Evolutionary conservation across 2,329 filamentous ascomycete species (phyloP), one percentile per base, ranked within the genome.

Genomic region (Xylaria arbuscula): DNA sequence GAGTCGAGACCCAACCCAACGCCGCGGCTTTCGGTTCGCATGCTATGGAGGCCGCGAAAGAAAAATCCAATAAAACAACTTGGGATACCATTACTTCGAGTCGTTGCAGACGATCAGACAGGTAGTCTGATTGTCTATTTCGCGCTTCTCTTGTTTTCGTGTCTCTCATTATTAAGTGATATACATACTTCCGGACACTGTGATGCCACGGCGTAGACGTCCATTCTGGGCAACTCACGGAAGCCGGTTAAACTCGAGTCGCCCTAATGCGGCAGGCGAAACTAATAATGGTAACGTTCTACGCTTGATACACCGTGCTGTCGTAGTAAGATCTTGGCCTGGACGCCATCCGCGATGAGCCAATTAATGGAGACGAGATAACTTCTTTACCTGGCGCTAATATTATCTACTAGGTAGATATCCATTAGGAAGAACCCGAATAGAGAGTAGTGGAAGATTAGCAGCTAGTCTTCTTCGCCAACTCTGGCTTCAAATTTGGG

Each of bases 211-310:
- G 22, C 32, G 13, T 57, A 40, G 47, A 8, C 19, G 19, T 19
- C 61, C 45, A 45, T 56, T 50, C 61, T 40, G 22, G 62, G 70
- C 70, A 72, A 71, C 73, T 71, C 69, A 62, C 65, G 62, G 70
- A 65, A 68, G 67, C 70, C 63, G 72, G 72, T 70, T 75, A 72
- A 74, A 75, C 68, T 68, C 50, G 24, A 28, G 36, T 24, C 36
- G 3, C 9, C 55, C 48, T 8, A 69, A 68, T 58, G 10, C 45
- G 69, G 63, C 50, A 71, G 61, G 65, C 65, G 61, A 62, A 64
- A 54, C 17, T 17, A 5, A 19, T 19, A 32, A 42, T 32, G 45
- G 51, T 32, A 32, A 19, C 11, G 3, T 57, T 10, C 53, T 17
- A 22, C 13, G 5, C 15, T 19, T 36, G 38, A 15, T 40, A 55